Conservation (phyloP, 306 rosid species). For the Amphicarpaea edgeworthii region DNA sequence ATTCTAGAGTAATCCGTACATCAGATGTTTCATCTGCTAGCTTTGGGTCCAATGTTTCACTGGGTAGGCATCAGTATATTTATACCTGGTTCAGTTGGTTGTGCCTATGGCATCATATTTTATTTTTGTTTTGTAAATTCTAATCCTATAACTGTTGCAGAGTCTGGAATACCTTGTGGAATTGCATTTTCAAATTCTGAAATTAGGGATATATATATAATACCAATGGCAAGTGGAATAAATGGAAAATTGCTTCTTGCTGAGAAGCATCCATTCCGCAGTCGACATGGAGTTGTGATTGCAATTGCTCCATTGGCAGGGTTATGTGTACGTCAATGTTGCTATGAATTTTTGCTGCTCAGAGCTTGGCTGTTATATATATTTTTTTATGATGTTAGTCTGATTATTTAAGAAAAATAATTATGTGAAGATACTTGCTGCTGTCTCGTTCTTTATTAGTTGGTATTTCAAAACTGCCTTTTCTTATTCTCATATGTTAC, state of each 20-base stretch:
- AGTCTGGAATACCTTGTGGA: constrained; percentile 71
- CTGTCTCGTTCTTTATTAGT: constrained; percentile 30
- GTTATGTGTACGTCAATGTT: constrained; percentile 64
- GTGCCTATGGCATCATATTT: constrained; percentile 29
- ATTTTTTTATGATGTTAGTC: constrained; percentile 22
- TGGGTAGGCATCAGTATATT: constrained; percentile 60
- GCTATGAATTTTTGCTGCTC: constrained; percentile 28
- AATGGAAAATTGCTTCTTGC: constrained; percentile 73
- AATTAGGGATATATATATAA: constrained; percentile 71
- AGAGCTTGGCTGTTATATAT: constrained; percentile 17
- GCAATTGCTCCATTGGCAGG: constrained; percentile 90
- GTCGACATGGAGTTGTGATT: constrained; percentile 84
- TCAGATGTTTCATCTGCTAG: constrained; percentile 70
- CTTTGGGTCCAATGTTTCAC: constrained; percentile 85
- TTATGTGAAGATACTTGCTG: constrained; percentile 7
- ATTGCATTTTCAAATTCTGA: constrained; percentile 87
- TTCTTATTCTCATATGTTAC: constrained; percentile 25
- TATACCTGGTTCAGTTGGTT: constrained; percentile 14
- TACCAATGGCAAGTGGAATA: constrained; percentile 62
- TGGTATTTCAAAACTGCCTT: constrained; percentile 20
- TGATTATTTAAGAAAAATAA: constrained; percentile 7
- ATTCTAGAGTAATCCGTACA: constrained; percentile 54
- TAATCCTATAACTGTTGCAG: constrained; percentile 53
- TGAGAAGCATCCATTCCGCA: constrained; percentile 87
- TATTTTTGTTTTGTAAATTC: constrained; percentile 17